Percentiles rank a stretch among this genome's conserved stretches.
phyloP scores from a whole-genome alignment of 2,329 filamentous ascomycete genomes.

The Arthrobotrys musiformis region DNA sequence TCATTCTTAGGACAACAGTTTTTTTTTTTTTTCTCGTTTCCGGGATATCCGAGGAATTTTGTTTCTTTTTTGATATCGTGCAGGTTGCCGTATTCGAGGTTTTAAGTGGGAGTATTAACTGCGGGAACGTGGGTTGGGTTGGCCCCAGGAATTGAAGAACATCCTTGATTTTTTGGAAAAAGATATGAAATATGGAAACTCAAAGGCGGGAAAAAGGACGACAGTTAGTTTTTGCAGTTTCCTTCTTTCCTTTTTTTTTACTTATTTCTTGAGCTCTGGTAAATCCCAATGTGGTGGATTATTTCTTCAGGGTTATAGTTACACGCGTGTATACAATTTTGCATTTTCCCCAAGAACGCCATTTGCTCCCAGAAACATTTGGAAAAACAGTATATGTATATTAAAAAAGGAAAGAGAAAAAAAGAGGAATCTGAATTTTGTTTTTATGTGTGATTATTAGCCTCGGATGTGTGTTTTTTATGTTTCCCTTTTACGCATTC shows the following conservation, averaged over 20 bases:
- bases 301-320: slow-evolving; percentile 3
- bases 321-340: slow-evolving; percentile 9
- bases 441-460: background rate
- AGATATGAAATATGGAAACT: background rate
- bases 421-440: background rate
- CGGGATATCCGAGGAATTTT: slow-evolving; percentile 40
- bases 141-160: background rate
- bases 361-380: too few relatives aligned
- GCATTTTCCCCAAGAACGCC: slow-evolving; percentile 26
- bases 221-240: background rate
- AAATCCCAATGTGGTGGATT: background rate
- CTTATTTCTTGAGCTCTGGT: background rate
- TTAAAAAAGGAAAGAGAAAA: background rate
- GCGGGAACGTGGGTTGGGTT: slow-evolving; percentile 5
- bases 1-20: slow-evolving; percentile 29
- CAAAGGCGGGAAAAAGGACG: too few relatives aligned
- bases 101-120: slow-evolving; percentile 34
- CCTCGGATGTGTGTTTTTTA: too few relatives aligned
- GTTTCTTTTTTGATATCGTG: slow-evolving; percentile 11
- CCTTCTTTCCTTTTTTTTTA: slow-evolving; percentile 7
- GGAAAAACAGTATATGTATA: background rate
- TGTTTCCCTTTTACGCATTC: slow-evolving; percentile 36
- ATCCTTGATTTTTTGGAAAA: background rate
- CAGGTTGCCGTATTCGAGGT: slow-evolving; percentile 57
- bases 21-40: too few relatives aligned